A percentile compares a stretch with the other conserved stretches of the same genome.
phyloP scores from a whole-genome alignment of 2,329 filamentous ascomycete genomes.

The Xylaria sp. region DNA sequence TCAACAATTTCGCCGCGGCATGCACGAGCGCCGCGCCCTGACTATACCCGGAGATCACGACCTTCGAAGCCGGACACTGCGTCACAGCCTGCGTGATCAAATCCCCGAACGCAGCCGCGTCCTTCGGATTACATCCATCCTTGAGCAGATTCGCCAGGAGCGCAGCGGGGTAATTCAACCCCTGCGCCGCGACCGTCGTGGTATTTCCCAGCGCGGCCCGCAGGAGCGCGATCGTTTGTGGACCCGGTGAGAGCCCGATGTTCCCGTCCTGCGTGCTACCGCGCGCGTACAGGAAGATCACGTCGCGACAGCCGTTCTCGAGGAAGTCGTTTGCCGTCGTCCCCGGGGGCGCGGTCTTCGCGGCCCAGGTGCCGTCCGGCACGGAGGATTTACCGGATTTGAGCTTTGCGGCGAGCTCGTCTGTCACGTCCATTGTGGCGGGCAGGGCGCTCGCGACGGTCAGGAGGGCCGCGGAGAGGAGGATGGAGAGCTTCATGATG shows the following conservation, averaged over 20 bases:
- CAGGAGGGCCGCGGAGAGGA: conserved; percentile 14
- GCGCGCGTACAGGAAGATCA: conserved; percentile 38
- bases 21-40: conserved; percentile 43
- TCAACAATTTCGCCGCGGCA: conserved; percentile 33
- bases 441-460: conserved; percentile 16
- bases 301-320: conserved; percentile 32
- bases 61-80: conserved; percentile 37
- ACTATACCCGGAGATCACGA: conserved; percentile 39
- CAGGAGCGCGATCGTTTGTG: conserved; percentile 46
- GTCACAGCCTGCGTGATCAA: conserved; percentile 31
- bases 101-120: conserved; percentile 34
- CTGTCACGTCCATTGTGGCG: conserved; percentile 19
- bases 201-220: conserved; percentile 35
- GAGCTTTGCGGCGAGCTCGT: neutral
- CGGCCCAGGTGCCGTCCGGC: conserved; percentile 15
- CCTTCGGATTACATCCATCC: conserved; percentile 31
- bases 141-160: conserved; percentile 24
- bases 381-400: neutral
- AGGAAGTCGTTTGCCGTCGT: conserved; percentile 35
- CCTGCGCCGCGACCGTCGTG: conserved; percentile 24
- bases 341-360: conserved; percentile 4
- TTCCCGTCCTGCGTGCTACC: conserved; percentile 38
- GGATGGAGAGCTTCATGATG: conserved; percentile 21
- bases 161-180: conserved; percentile 24
- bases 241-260: conserved; percentile 30